Conservation (phyloP, 768 basidiomycete species). For the Dendrothele bispora region DNA sequence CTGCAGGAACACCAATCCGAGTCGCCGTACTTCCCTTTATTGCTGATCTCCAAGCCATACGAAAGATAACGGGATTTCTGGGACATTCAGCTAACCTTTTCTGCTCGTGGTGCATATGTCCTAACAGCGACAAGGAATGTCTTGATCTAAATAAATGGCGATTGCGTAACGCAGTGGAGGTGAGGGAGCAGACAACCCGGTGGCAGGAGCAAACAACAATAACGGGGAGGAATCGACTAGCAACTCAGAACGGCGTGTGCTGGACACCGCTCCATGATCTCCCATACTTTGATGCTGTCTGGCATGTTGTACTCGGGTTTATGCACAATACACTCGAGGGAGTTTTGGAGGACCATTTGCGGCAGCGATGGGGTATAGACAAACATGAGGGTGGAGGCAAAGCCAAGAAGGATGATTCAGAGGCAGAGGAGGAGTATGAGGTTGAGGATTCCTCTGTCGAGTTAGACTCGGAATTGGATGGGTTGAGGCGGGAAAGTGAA, state of each 20-base stretch:
- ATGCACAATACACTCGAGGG: conserved; percentile 22
- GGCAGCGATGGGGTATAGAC: conserved; percentile 16
- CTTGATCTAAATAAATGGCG: conserved; percentile 15
- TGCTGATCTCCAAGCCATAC: conserved; percentile 14
- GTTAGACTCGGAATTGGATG: too few relatives aligned
- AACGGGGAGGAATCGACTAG: neutral
- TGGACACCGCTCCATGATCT: conserved; percentile 16
- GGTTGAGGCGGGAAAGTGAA: too few relatives aligned
- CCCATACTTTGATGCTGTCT: conserved; percentile 17
- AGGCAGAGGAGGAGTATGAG: conserved; percentile 5
- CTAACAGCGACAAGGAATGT: conserved; percentile 8
- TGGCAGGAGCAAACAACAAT: conserved; percentile 16
- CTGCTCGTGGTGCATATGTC: conserved; percentile 18
- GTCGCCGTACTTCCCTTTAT: conserved; percentile 18
- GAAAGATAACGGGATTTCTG: conserved; percentile 17
- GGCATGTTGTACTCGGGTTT: conserved; percentile 13
- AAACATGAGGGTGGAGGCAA: neutral
- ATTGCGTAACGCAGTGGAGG: conserved; percentile 4
- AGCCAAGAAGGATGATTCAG: neutral
- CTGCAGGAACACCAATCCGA: too few relatives aligned
- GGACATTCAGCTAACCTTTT: conserved; percentile 11
- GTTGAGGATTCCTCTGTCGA: too few relatives aligned
- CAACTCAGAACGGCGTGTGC: conserved; percentile 13
- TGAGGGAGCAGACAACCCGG: conserved; percentile 7
- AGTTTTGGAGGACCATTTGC: conserved; percentile 10